Conservation (phyloP, 164 flowering plant species). For the Aristolochia fimbriata region DNA sequence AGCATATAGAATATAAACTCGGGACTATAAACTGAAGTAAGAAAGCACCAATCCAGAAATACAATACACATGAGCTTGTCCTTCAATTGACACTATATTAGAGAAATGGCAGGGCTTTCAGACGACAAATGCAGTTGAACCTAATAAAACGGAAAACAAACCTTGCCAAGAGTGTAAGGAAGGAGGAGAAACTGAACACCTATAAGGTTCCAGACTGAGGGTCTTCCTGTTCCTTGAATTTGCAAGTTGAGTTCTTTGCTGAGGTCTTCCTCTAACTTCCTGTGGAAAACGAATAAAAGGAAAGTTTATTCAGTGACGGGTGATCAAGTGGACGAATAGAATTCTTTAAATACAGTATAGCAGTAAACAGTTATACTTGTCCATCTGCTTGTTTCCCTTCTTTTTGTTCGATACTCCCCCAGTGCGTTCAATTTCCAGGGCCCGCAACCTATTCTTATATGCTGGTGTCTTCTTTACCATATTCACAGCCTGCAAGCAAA, state of each 20-base stretch:
- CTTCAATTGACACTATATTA: no score
- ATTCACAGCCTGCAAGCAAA: conserved; percentile 56
- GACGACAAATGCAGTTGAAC: neutral
- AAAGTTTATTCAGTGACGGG: neutral
- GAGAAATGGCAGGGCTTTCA: neutral
- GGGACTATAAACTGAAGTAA: no score
- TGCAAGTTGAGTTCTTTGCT: conserved; percentile 90
- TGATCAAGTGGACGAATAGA: neutral
- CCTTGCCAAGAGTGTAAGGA: conserved; percentile 88
- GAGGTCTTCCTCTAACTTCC: conserved; percentile 66
- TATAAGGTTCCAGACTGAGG: conserved; percentile 72
- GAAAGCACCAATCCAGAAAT: no score
- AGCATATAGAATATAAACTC: no score
- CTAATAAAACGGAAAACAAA: conserved; percentile 12
- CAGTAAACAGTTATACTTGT: conserved; percentile 41
- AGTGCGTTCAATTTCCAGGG: conserved; percentile 80
- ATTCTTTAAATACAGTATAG: neutral
- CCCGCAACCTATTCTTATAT: conserved; percentile 77
- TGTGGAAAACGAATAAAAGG: conserved; percentile 16
- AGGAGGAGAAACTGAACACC: conserved; percentile 63
- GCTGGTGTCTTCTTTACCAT: conserved; percentile 97
- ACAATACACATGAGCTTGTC: no score
- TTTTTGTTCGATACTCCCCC: conserved; percentile 70
- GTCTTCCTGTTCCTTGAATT: conserved; percentile 84
- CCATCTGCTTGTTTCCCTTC: conserved; percentile 63